Percentiles rank a stretch among this genome's conserved stretches.
phyloP scores from a whole-genome alignment of 2,329 filamentous ascomycete species.

The Achaetomium macrosporum region DNA sequence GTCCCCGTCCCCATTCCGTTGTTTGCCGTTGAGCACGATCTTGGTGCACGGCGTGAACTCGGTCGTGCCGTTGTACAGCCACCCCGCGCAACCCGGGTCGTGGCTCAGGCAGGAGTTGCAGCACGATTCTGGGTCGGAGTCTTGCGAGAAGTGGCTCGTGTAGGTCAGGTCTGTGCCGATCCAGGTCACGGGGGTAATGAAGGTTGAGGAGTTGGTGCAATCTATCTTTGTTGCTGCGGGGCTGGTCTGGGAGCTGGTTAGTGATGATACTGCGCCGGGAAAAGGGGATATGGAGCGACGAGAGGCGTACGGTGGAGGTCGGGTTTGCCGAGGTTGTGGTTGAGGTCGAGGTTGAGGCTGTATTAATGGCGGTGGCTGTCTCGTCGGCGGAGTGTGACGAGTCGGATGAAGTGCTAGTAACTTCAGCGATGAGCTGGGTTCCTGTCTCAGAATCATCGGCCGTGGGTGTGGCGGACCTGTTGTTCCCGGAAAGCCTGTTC shows the following conservation, averaged over 20 bases:
- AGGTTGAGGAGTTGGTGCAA: conserved; percentile 9
- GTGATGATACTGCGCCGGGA: background rate
- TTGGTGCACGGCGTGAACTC: conserved; percentile 21
- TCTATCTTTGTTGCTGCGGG: background rate
- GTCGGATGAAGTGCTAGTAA: background rate
- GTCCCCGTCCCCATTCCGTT: background rate
- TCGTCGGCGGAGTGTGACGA: background rate
- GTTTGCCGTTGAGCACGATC: conserved; percentile 7
- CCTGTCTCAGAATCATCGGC: background rate
- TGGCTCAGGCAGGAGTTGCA: conserved; percentile 16
- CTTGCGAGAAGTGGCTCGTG: conserved; percentile 5
- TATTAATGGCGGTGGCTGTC: background rate
- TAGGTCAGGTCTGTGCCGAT: conserved; percentile 6
- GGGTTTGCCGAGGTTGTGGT: conserved; percentile 3
- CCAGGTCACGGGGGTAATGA: conserved; percentile 13
- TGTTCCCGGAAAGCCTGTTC: conserved; percentile 11
- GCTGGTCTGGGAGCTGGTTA: background rate
- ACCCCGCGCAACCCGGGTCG: conserved; percentile 18
- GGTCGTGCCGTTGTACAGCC: conserved; percentile 15
- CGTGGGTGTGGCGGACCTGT: conserved; percentile 10
- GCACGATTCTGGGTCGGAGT: conserved; percentile 14
- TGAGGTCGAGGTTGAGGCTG: background rate
- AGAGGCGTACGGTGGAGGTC: background rate
- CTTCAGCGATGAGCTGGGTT: background rate
- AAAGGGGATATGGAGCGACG: background rate